Evolutionary conservation across 2,329 filamentous ascomycete species (phyloP), one percentile per base, ranked within the genome.

Genomic region (Akanthomyces muscarius): DNA sequence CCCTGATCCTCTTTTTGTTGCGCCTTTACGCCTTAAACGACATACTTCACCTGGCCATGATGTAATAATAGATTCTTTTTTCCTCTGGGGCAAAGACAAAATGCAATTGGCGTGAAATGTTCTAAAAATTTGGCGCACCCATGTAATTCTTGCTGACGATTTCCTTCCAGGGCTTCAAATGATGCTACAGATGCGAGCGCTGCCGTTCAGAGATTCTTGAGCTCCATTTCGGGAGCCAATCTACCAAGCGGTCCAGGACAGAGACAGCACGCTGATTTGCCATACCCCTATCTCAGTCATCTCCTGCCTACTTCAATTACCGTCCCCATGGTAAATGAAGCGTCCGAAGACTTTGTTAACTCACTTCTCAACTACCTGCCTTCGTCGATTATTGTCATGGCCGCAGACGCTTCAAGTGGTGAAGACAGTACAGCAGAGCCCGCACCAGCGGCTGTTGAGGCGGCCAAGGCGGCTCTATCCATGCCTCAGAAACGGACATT

Each of bases 121-220:
- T 55, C 16, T 54, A n/a, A 54, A 36, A 36, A 4, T 8, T 10
- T 42, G n/a, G 16, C 38, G 44, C 42, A 33, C 14, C 48, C 23
- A 5, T 50, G 42, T 48, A 55, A 41, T 30, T 14, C 48, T 66
- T 69, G 78, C 82, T 84, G 76, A 84, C 78, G 67, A 71, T 67
- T 74, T 70, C 67, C 47, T 47, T 38, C 23, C 76, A 91, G 88
- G 80, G 84, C 81, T 70, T 78, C 82, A 67, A 81, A 83, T 69
- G 81, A 83, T 64, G 79, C 81, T 66, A 78, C 83, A 64, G 89
- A 96, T 77, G 88, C 92, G 70, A 88, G 89, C 63, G 83, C 86
- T 47, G 86, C 91, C 65, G 91, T 98, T 68, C 90, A 92, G 72
- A 93, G 94, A 76, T 93, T 99, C 74, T 83, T 98, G 69, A 86